Percentiles rank a stretch among this genome's conserved stretches.
Evolutionary conservation across 805 yeast genomes (phyloP).

Genomic region (Saccharomyces eubayanus): DNA sequence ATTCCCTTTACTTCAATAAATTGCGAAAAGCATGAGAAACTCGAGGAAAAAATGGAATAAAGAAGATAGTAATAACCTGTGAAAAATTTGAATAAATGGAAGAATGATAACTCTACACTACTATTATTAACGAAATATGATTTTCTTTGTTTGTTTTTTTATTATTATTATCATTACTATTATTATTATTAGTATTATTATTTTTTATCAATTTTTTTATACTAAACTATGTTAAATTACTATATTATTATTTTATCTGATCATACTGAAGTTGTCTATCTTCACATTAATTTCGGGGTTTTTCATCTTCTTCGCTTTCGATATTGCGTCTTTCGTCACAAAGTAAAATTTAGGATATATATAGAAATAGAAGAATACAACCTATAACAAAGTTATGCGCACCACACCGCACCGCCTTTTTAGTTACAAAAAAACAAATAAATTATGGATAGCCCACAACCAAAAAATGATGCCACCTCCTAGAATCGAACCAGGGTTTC

Average conservation of each 20-base stretch:
- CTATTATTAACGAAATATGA: background rate
- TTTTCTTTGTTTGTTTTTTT: background rate
- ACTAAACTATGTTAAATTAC: background rate
- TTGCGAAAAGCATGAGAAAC: background rate
- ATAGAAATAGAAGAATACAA: no score
- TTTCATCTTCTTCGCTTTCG: background rate
- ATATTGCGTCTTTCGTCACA: no score
- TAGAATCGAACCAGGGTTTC: no score
- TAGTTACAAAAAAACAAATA: no score
- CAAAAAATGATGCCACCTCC: no score
- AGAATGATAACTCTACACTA: background rate
- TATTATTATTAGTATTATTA: background rate
- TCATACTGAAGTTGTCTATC: background rate
- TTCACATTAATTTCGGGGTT: background rate
- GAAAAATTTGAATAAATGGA: background rate
- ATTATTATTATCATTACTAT: background rate
- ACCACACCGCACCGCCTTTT: no score
- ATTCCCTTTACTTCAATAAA: background rate
- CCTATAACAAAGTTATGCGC: no score
- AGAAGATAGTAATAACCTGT: background rate
- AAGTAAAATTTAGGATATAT: no score
- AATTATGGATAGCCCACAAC: no score
- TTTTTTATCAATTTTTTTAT: background rate
- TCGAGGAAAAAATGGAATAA: background rate
- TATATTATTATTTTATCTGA: background rate